Evolutionary conservation across 192 early-diverging fungal species (phyloP).

Genomic region (Dispira parvispora): DNA sequence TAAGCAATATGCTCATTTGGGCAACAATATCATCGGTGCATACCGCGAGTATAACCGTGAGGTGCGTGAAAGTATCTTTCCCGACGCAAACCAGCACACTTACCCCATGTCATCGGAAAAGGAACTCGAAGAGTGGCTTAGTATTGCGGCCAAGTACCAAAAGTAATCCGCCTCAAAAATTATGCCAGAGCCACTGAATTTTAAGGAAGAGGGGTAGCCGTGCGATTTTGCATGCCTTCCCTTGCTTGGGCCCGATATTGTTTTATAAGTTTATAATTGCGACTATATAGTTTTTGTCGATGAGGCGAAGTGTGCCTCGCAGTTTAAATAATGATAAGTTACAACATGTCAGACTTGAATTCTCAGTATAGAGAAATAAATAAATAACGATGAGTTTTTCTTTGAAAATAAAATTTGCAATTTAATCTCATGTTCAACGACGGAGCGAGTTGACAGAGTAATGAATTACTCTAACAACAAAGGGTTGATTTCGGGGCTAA

Average conservation of each 20-base stretch:
- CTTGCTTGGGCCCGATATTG: no score
- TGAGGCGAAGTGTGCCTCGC: no score
- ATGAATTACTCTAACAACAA: background rate
- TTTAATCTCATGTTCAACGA: background rate
- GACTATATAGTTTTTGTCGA: no score
- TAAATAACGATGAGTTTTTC: background rate
- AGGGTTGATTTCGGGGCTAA: background rate
- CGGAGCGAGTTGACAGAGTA: background rate
- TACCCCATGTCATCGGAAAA: slow-evolving; percentile 50
- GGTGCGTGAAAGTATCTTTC: slow-evolving; percentile 63
- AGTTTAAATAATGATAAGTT: no score
- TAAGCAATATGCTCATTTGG: slow-evolving; percentile 69
- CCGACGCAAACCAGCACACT: slow-evolving; percentile 48
- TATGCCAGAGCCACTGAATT: no score
- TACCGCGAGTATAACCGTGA: slow-evolving; percentile 54
- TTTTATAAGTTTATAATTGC: no score
- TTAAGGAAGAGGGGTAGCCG: no score
- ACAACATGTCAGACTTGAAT: no score
- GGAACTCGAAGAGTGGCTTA: slow-evolving; percentile 31
- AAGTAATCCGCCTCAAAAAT: no score
- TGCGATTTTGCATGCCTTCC: no score
- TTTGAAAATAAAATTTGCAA: background rate
- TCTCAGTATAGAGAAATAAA: no score
- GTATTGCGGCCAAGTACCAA: background rate
- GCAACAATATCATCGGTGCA: slow-evolving; percentile 52